Conservation (phyloP, 2,329 filamentous ascomycete genomes). For the Aspergillus viridinutans region DNA sequence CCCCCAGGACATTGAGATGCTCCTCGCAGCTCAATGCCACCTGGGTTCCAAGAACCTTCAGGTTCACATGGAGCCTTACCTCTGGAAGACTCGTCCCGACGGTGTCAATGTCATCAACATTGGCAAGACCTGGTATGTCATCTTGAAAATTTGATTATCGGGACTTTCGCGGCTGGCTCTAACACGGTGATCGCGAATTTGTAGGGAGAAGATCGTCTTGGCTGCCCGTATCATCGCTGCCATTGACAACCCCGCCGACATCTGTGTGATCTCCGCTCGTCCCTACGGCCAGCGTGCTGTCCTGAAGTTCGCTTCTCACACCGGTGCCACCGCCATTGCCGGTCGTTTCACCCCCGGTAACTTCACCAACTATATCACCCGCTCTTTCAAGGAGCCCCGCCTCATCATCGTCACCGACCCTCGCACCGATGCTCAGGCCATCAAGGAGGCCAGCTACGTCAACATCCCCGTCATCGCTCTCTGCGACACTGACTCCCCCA, state of each 20-base stretch:
- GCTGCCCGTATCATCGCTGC: conserved; percentile 98
- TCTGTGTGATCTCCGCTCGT: conserved; percentile 98
- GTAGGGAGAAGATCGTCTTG: conserved; percentile 98
- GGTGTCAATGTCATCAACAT: conserved; percentile 99
- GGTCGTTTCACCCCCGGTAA: conserved; percentile 99
- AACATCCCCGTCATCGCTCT: conserved; percentile 99
- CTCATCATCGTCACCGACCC: conserved; percentile 99
- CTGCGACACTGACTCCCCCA: conserved; percentile 98
- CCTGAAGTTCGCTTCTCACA: conserved; percentile 99
- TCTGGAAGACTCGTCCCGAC: conserved; percentile 98
- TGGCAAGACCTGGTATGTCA: conserved; percentile 94
- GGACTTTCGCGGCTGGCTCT: conserved; percentile 4
- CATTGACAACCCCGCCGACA: conserved; percentile 98
- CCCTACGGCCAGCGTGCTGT: conserved; percentile 99
- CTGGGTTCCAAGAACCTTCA: conserved; percentile 99
- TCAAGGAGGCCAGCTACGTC: conserved; percentile 99
- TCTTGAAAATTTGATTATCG: neutral
- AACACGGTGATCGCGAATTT: conserved; percentile 15
- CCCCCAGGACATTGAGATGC: conserved; percentile 98
- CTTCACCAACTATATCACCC: conserved; percentile 99
- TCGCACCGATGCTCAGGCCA: conserved; percentile 98
- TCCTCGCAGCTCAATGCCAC: conserved; percentile 94
- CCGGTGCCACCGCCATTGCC: conserved; percentile 94
- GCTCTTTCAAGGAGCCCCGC: conserved; percentile 99
- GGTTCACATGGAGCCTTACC: conserved; percentile 99